Base-by-base conservation (phyloP, 768 basidiomycete species). In the Russula lepida region DNA sequence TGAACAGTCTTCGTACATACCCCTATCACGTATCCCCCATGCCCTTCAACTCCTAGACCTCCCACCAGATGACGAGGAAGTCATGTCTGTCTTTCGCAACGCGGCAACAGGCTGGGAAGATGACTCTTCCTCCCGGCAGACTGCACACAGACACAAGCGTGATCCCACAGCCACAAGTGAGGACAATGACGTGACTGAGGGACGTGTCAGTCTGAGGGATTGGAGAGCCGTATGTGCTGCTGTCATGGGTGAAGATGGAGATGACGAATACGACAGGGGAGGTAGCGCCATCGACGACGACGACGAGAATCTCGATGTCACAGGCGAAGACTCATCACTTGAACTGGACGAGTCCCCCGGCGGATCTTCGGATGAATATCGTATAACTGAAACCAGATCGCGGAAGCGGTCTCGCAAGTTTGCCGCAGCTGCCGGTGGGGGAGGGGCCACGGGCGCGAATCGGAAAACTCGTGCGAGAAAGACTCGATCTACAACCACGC, bases 221-320 rank as follows among this genome's bases (percentile, higher is more conserved):
- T 93, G 88, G 87, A 80, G 87, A 39, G 79, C 88, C 13, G 86
- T 93, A 4, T 92, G 90, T 69, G 83, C 85, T 11, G 86, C 86
- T 4, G 74, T 93, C 13, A 75, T 92, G 11, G 73, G 71, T 7
- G 69, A 49, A 13, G 69, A 54, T 4, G 66, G 63, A 1, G 68
- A 63, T 4, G 73, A 72, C 23, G 66, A 56, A 5, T 59, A 60
- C 13, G 71, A 69, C n/a, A 70, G 71, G 48, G 72, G 68, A 54
- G 68, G 66, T 25, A 70, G 63, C 32, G 64, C 60, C 47, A 64
- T 64, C 11, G 71, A 63, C 15, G 70, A 72, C 30, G 59, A 62
- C 8, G 71, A 67, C 12, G 66, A 66, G 8, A 41, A 69, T 28
- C 68, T 71, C 23, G 62, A 55, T 13, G 28, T n/a, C 33, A 43